Percentiles rank a stretch among this genome's conserved stretches.
Evolutionary conservation across 2,329 filamentous ascomycete species (phyloP).

Genomic region (Talaromyces atroroseus): DNA sequence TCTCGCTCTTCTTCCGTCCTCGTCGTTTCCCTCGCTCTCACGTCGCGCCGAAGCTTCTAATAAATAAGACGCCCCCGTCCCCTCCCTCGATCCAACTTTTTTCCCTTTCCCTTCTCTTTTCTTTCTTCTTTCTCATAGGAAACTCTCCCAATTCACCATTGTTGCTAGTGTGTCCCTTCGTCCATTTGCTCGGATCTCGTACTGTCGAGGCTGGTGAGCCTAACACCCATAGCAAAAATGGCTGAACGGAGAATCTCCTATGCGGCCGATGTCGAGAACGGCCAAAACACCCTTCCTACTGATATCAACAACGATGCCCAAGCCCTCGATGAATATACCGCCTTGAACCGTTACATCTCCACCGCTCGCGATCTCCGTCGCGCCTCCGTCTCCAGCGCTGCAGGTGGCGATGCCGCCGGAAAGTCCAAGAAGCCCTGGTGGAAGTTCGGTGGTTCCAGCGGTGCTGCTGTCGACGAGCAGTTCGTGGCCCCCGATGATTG

Average conservation of each 20-base stretch:
- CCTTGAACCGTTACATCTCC: constrained; percentile 59
- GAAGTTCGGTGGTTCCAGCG: constrained; percentile 18
- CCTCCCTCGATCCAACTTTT: background rate
- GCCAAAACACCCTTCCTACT: constrained; percentile 28
- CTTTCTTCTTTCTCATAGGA: constrained; percentile 26
- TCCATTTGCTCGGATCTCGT: constrained; percentile 28
- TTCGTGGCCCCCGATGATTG: constrained; percentile 54
- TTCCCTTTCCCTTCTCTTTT: constrained; percentile 15
- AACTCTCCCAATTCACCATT: constrained; percentile 35
- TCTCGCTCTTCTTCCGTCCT: constrained; percentile 22
- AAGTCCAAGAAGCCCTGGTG: constrained; percentile 54
- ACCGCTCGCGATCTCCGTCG: constrained; percentile 55
- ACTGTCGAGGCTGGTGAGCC: constrained; percentile 31
- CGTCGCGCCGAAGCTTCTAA: constrained; percentile 8
- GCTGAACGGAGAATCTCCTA: constrained; percentile 42
- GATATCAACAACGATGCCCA: constrained; percentile 22
- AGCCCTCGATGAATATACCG: constrained; percentile 53
- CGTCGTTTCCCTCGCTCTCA: constrained; percentile 6
- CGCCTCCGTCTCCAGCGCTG: constrained; percentile 33
- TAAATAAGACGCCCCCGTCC: constrained; percentile 14
- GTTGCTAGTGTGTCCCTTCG: constrained; percentile 21
- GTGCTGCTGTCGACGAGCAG: constrained; percentile 15
- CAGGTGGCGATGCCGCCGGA: constrained; percentile 33
- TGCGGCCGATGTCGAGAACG: constrained; percentile 40
- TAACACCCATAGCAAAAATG: constrained; percentile 34